These are phyloP conservation scores for Pleurotus pulmonarius DNA, from an alignment of 768 basidiomycete species.

Conservation along the genomic window DNA sequence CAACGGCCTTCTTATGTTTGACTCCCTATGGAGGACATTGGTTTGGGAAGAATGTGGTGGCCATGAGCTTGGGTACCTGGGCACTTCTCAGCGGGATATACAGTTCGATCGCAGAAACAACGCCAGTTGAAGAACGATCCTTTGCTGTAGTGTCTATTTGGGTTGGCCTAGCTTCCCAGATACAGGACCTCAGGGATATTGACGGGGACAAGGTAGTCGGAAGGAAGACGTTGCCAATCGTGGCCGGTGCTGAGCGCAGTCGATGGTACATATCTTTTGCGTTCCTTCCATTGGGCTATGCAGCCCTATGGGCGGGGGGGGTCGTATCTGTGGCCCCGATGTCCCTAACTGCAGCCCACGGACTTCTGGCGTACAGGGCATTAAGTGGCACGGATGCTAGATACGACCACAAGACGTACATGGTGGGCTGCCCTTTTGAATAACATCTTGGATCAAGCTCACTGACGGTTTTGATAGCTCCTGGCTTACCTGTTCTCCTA, in stretches of 20 bases:
- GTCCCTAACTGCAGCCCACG: constrained; percentile 3
- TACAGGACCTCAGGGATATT: constrained; percentile 15
- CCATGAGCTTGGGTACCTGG: constrained; percentile 13
- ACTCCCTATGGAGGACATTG: constrained; percentile 15
- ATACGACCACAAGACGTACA: constrained; percentile 17
- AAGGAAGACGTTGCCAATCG: constrained; percentile 13
- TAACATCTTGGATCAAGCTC: background rate
- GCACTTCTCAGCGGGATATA: constrained; percentile 10
- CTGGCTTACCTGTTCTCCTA: constrained; percentile 10
- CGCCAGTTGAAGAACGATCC: background rate
- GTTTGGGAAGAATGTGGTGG: constrained; percentile 13
- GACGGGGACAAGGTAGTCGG: constrained; percentile 11
- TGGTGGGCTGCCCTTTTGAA: constrained; percentile 8
- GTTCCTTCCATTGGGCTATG: constrained; percentile 6
- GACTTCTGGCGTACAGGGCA: constrained; percentile 11
- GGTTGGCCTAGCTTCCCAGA: constrained; percentile 7
- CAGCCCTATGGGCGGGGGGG: constrained; percentile 5
- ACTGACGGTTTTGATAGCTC: background rate
- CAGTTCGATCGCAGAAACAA: constrained; percentile 6
- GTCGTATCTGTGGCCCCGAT: background rate
- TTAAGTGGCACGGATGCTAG: background rate
- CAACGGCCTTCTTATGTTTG: constrained; percentile 7
- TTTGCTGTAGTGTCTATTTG: constrained; percentile 7
- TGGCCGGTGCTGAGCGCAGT: constrained; percentile 7
- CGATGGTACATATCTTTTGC: constrained; percentile 8